Evolutionary conservation across 164 flowering plant genomes (phyloP).

Genomic region (Buxus sempervirens): DNA sequence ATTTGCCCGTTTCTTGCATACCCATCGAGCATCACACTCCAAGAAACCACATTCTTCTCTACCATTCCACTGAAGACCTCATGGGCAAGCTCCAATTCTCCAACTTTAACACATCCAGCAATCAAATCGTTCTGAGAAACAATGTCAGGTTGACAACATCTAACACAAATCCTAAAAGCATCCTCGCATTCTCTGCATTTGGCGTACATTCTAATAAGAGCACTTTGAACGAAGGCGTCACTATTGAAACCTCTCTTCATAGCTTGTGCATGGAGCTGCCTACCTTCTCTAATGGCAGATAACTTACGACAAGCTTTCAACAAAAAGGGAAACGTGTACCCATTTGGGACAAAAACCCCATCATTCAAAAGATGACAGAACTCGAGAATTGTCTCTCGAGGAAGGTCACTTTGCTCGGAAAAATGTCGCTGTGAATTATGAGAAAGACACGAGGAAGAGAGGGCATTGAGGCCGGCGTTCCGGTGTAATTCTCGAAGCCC

Average conservation of each 20-base stretch:
- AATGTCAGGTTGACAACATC: conserved; percentile 8
- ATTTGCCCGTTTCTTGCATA: conserved; percentile 8
- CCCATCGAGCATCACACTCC: conserved; percentile 20
- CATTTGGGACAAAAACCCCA: not conserved
- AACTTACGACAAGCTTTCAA: conserved; percentile 5
- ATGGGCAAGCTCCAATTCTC: conserved; percentile 1
- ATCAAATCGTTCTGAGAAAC: conserved; percentile 11
- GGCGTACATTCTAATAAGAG: conserved; percentile 15
- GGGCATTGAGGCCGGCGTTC: no score
- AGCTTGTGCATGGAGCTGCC: conserved; percentile 10
- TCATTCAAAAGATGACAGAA: not conserved
- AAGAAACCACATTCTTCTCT: conserved; percentile 16
- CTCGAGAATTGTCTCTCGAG: conserved; percentile 2
- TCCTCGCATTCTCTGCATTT: conserved; percentile 10
- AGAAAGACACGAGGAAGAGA: no score
- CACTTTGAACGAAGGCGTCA: conserved; percentile 8
- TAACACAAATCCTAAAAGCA: conserved; percentile 6
- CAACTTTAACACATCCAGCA: conserved; percentile 6
- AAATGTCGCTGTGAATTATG: no score
- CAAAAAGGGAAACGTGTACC: conserved; percentile 5
- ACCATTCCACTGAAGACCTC: conserved; percentile 11
- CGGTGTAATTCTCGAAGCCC: no score
- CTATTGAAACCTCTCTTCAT: conserved; percentile 3
- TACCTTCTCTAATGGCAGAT: conserved; percentile 12
- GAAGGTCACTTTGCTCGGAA: no score